Evolutionary conservation across 2,329 filamentous ascomycete species (phyloP).

Genomic region (Cladosporium sp.): DNA sequence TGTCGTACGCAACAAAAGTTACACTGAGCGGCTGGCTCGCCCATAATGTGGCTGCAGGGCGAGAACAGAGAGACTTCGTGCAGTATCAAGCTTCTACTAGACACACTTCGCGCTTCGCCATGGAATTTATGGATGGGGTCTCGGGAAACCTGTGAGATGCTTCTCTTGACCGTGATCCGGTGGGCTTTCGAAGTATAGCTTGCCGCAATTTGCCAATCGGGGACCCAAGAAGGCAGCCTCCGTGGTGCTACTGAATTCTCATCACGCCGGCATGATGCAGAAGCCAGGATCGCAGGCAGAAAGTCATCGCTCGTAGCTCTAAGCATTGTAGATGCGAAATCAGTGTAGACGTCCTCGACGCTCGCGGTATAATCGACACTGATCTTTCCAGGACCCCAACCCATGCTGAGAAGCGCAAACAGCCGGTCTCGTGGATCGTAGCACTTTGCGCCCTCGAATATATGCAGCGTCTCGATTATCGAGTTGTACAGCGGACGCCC

Average conservation of each 20-base stretch:
- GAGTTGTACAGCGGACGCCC: constrained; percentile 1
- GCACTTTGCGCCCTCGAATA: not conserved
- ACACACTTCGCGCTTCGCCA: not conserved
- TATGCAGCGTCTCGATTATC: not conserved
- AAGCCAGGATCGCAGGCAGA: not conserved
- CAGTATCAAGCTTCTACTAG: not conserved
- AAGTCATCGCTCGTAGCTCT: not conserved
- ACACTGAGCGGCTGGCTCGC: not conserved
- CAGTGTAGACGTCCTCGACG: not conserved
- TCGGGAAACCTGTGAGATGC: not conserved
- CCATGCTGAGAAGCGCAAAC: constrained; percentile 1
- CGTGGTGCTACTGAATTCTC: not conserved
- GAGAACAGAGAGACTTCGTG: not conserved
- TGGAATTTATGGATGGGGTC: not conserved
- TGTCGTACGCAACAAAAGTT: not conserved
- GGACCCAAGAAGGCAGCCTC: not conserved
- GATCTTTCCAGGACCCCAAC: not conserved
- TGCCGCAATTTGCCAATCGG: not conserved
- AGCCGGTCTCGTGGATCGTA: constrained; percentile 1
- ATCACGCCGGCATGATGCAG: not conserved
- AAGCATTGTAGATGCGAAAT: not conserved
- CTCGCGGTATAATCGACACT: not conserved
- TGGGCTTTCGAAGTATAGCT: not conserved
- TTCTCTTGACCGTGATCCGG: not conserved
- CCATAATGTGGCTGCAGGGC: not conserved